phyloP scores from a whole-genome alignment of 1,284 basidiomycete species.

The Cryptococcus wingfieldii region DNA sequence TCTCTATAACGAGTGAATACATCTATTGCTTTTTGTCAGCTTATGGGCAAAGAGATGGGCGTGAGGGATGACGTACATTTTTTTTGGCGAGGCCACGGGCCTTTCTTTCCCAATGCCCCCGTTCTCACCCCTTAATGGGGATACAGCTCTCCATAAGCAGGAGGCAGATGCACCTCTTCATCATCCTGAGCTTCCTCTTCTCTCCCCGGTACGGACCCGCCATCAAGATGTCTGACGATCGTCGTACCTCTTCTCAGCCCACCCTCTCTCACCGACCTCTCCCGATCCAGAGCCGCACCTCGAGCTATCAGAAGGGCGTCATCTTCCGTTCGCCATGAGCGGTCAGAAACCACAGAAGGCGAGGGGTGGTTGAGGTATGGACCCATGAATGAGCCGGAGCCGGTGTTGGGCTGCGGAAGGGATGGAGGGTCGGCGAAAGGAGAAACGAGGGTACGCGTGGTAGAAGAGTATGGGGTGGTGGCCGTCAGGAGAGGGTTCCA shows the following conservation, averaged over 20 bases:
- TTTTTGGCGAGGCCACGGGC: too few species aligned
- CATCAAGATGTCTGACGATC: slow-evolving; percentile 15
- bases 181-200: neutral
- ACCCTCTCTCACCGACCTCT: neutral
- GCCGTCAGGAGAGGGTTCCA: neutral
- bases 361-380: neutral
- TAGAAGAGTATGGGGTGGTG: neutral
- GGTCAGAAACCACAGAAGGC: slow-evolving; percentile 1
- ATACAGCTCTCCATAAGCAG: slow-evolving; percentile 16
- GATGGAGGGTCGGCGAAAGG: slow-evolving; percentile 5
- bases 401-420: neutral
- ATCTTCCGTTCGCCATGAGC: slow-evolving; percentile 17
- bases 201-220: neutral
- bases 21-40: too few species aligned
- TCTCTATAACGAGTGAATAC: too few species aligned
- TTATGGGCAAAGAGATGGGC: too few species aligned
- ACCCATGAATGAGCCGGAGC: too few species aligned
- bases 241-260: slow-evolving; percentile 7
- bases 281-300: neutral
- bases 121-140: neutral
- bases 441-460: neutral
- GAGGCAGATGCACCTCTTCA: slow-evolving; percentile 9
- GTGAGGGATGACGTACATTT: too few species aligned
- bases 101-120: too few species aligned
- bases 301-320: slow-evolving; percentile 1